Conservation (phyloP, 495 filamentous ascomycete genomes). For the Penicillium parvum region DNA sequence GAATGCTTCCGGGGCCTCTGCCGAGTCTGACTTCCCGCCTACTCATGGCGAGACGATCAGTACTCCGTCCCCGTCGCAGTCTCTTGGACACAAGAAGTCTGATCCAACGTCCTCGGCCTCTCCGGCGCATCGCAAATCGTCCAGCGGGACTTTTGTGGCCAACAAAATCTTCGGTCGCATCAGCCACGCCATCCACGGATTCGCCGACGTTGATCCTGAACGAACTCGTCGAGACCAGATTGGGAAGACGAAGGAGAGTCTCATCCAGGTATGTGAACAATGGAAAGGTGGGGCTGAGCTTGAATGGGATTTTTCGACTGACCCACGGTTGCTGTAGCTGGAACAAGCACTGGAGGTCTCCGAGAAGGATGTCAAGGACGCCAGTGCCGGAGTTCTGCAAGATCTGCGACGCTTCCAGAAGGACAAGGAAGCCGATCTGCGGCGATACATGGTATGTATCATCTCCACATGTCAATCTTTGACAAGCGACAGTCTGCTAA, state of each 20-base stretch:
- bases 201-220: constrained; percentile 94
- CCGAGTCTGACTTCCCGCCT: constrained; percentile 90
- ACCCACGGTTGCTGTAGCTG: constrained; percentile 50
- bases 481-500: constrained; percentile 1
- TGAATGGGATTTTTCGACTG: too few species aligned
- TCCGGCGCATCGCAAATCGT: constrained; percentile 61
- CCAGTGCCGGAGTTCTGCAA: constrained; percentile 76
- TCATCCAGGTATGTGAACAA: constrained; percentile 49
- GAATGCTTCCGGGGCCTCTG: constrained; percentile 58
- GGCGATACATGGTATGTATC: constrained; percentile 82
- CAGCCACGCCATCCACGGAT: constrained; percentile 90
- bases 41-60: constrained; percentile 68
- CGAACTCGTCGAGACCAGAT: constrained; percentile 87
- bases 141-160: constrained; percentile 75
- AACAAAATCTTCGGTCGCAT: constrained; percentile 94
- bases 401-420: constrained; percentile 89
- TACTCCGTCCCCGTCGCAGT: constrained; percentile 53
- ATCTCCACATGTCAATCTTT: constrained; percentile 1
- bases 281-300: constrained; percentile 2
- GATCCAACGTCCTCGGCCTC: constrained; percentile 25
- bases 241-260: constrained; percentile 81
- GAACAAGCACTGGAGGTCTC: constrained; percentile 85
- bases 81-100: constrained; percentile 24
- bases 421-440: constrained; percentile 92
- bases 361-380: constrained; percentile 86